These are phyloP conservation scores for Venturia effusa DNA, from an alignment of 2,329 filamentous ascomycete genomes.

Conservation along the genomic window DNA sequence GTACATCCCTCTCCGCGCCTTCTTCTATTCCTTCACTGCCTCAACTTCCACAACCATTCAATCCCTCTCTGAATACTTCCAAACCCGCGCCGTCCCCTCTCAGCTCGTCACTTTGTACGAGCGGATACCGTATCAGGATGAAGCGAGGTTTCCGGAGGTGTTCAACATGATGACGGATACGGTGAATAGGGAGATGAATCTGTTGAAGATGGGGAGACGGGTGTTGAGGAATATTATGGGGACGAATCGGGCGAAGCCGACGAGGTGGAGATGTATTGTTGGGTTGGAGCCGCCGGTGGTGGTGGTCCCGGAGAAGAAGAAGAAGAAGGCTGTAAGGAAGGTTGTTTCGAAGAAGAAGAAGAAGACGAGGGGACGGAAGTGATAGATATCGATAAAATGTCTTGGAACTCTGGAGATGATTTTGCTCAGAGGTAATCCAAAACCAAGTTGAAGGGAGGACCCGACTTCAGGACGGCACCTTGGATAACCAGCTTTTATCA, in stretches of 20 bases:
- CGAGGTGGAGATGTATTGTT: conserved; percentile 4
- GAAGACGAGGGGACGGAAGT: background rate
- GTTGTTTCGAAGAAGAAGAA: background rate
- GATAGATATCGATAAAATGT: background rate
- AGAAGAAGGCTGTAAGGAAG: background rate
- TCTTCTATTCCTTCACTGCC: background rate
- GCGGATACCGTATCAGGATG: background rate
- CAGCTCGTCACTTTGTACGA: background rate
- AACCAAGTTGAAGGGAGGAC: too few relatives aligned
- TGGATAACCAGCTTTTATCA: background rate
- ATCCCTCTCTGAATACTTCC: background rate
- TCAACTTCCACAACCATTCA: background rate
- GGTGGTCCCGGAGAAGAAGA: background rate
- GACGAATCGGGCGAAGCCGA: background rate
- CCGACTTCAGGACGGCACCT: background rate
- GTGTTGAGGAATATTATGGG: background rate
- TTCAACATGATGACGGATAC: background rate
- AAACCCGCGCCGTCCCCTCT: background rate
- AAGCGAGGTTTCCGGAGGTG: background rate
- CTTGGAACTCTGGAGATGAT: background rate
- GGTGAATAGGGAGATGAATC: conserved; percentile 4
- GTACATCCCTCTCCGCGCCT: background rate
- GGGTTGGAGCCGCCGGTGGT: background rate
- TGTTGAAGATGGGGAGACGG: background rate
- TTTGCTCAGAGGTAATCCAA: background rate